These are phyloP conservation scores for Arabis hirsuta DNA, from an alignment of 345 rosid species.

Conservation along the genomic window DNA sequence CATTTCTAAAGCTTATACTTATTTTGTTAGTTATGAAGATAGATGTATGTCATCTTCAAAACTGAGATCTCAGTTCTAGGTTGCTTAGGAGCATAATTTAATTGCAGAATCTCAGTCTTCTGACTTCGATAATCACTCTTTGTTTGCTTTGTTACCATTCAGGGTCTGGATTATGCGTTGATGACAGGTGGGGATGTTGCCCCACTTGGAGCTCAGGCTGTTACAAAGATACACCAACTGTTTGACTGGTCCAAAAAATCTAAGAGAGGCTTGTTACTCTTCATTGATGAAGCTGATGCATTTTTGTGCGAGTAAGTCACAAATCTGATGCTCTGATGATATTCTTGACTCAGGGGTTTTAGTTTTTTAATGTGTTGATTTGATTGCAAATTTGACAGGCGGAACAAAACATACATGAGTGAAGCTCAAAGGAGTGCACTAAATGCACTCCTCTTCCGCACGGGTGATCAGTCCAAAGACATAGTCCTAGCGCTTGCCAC, in stretches of 20 bases:
- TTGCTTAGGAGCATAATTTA: not conserved
- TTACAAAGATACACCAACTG: constrained; percentile 94
- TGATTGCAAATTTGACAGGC: constrained; percentile 50
- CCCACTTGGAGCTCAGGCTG: constrained; percentile 97
- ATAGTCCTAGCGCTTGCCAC: constrained; percentile 95
- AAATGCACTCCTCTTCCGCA: constrained; percentile 90
- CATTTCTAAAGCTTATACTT: not conserved
- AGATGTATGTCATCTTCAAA: constrained; percentile 16
- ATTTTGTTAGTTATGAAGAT: not conserved
- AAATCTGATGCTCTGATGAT: constrained; percentile 2
- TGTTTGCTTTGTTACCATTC: constrained; percentile 37
- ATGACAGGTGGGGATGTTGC: constrained; percentile 99
- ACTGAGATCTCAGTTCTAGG: constrained; percentile 18
- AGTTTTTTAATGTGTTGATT: constrained; percentile 21
- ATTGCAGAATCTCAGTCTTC: constrained; percentile 1
- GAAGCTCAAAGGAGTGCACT: constrained; percentile 98
- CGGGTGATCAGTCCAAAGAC: constrained; percentile 97
- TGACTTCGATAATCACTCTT: constrained; percentile 8
- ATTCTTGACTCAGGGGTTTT: constrained; percentile 10
- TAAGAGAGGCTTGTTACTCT: constrained; percentile 77
- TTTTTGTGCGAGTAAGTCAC: constrained; percentile 94
- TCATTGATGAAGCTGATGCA: constrained; percentile 99
- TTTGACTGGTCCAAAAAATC: constrained; percentile 99
- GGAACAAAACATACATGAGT: constrained; percentile 96
- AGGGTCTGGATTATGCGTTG: constrained; percentile 99